Evolutionary conservation across 768 basidiomycete species (phyloP).

Genomic region (Porpolomopsis calyptriformis): DNA sequence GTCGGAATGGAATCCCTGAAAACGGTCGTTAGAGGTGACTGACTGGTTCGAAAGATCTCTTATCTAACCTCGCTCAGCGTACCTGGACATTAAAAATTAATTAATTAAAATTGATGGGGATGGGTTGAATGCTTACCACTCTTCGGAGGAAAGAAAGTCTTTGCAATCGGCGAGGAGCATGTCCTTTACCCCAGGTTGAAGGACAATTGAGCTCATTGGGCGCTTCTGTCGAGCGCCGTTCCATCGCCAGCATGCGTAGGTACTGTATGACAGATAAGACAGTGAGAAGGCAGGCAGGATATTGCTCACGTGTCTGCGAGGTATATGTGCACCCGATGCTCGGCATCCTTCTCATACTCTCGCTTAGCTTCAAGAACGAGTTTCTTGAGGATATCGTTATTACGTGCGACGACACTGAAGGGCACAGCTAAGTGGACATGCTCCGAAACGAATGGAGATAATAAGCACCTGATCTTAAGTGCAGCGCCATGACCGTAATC

Average conservation of each 20-base stretch:
- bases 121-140: conserved; percentile 47
- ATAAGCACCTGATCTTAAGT: conserved; percentile 66
- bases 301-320: conserved; percentile 74
- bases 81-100: conserved; percentile 39
- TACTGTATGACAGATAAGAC: conserved; percentile 27
- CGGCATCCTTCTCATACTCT: conserved; percentile 84
- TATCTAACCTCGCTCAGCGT: conserved; percentile 73
- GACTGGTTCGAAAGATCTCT: conserved; percentile 7
- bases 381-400: conserved; percentile 78
- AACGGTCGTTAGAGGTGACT: conserved; percentile 10
- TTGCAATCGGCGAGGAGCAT: conserved; percentile 84
- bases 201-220: conserved; percentile 86
- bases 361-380: conserved; percentile 80
- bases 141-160: conserved; percentile 75
- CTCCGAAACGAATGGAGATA: conserved; percentile 1
- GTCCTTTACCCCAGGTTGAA: conserved; percentile 83
- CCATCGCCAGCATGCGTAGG: conserved; percentile 76
- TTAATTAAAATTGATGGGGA: conserved; percentile 13
- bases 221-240: conserved; percentile 83
- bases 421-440: not conserved
- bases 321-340: conserved; percentile 83
- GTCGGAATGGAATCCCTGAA: conserved; percentile 76
- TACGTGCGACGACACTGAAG: conserved; percentile 73
- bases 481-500: conserved; percentile 66
- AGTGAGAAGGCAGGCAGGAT: conserved; percentile 8